Base-by-base conservation (phyloP, 2,329 filamentous ascomycete genomes). In the Penicillium sp. region DNA sequence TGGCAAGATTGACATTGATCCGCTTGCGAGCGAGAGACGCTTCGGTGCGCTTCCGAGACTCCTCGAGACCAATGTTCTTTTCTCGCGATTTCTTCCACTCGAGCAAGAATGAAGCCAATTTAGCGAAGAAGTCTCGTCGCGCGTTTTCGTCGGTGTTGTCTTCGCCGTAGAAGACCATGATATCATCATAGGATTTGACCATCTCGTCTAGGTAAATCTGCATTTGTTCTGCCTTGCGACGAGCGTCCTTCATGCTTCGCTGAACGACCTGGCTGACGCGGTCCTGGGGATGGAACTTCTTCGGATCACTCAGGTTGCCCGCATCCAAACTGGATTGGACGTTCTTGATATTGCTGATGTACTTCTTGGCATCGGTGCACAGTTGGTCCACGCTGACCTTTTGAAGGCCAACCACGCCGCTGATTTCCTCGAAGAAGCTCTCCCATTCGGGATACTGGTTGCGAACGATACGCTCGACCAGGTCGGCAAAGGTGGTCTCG, bases 391-490 rank as follows among this genome's bases (percentile, higher is more conserved):
- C 91, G 71, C 96, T 98, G 77, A 97, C 84, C 80, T 97, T 98
- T 71, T 96, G 91, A 26, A 86, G 86, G 19, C 83, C 80, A 44
- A 95, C 78, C 35, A 98, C 92, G 23, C 89, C 89, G 23, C 78
- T 78, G 65, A 99, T 96, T 70, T 99, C 93, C 10, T 91, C 86
- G 19, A 86, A 81, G 75, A 98, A 98, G 33, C 83, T 83, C 75
- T 97, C 93, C 91, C 93, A 98, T 75, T 97, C 91, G 2, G 93
- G 90, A 66, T 98, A 99, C 73, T 98, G 93, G 71, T 92, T 95
- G 63, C 95, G 90, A 57, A 98, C 93, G 66, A 97, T 96, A 66
- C 93, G 90, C 77, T 99, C 95, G 44, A 99, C 92, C 44, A 98
- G 85, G 75, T 99, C 95, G 55, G 93, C 92, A 71, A 99, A 89